Evolutionary conservation across 23 red algal species (phyloP).

Genomic region (Cyanidioschyzon merolae): DNA sequence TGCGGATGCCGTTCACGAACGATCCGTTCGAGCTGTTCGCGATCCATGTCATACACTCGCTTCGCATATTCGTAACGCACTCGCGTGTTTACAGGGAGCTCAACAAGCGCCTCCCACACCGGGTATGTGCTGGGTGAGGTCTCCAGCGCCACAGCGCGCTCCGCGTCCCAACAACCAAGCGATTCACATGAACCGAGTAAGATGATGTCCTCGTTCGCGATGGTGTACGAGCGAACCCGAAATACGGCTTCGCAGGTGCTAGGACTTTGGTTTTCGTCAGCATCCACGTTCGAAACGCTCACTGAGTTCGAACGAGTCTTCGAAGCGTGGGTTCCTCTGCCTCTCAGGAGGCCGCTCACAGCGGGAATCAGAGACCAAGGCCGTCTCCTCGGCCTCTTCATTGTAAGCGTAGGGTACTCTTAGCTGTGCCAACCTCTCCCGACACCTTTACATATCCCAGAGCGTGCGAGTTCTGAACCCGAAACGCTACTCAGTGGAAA

Average conservation of each 20-base stretch:
- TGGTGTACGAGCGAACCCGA: constrained; percentile 10
- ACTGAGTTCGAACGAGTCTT: not conserved
- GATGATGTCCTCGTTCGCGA: constrained; percentile 5
- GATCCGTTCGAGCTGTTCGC: not conserved
- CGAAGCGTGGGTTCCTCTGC: not conserved
- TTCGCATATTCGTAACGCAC: constrained; percentile 4
- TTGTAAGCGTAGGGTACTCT: not conserved
- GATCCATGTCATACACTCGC: constrained; percentile 12
- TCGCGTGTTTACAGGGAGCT: not conserved
- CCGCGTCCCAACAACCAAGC: not conserved
- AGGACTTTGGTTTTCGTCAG: not conserved
- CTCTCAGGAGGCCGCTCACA: not conserved
- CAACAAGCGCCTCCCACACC: not conserved
- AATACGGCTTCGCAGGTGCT: not conserved
- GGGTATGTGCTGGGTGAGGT: constrained; percentile 13
- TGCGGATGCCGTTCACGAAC: not conserved
- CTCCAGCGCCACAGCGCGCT: not conserved
- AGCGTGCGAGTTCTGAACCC: no score
- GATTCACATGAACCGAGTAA: constrained; percentile 4
- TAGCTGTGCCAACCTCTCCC: no score
- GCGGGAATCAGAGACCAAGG: not conserved
- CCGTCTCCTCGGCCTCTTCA: not conserved
- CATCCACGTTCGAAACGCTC: not conserved
- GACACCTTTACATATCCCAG: no score
- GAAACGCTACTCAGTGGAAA: no score